Evolutionary conservation across 768 basidiomycete species (phyloP).

Genomic region (Lentinus tigrinus): DNA sequence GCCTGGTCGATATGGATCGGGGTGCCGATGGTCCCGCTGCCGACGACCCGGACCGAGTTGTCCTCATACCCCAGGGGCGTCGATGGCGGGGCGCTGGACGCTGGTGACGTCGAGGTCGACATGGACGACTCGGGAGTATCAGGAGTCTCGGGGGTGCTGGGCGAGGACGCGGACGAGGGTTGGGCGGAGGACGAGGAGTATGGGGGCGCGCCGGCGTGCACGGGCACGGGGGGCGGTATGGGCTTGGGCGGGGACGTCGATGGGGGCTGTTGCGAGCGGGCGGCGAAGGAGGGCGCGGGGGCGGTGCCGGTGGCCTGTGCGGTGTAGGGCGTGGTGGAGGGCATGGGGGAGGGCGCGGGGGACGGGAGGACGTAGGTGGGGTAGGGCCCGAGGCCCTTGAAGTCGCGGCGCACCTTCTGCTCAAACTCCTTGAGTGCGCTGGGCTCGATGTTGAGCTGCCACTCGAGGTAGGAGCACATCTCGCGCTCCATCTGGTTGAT

Average conservation of each 20-base stretch:
- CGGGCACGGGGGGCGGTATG: slow-evolving; percentile 6
- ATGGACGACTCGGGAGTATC: slow-evolving; percentile 32
- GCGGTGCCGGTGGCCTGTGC: slow-evolving; percentile 29
- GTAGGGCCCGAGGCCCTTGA: slow-evolving; percentile 43
- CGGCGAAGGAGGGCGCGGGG: slow-evolving; percentile 29
- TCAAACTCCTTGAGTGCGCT: slow-evolving; percentile 61
- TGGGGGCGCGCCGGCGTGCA: slow-evolving; percentile 11
- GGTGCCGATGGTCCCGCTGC: slow-evolving; percentile 6
- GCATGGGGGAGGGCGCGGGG: slow-evolving; percentile 21
- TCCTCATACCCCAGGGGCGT: slow-evolving; percentile 29
- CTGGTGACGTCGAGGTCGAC: slow-evolving; percentile 31
- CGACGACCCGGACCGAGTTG: slow-evolving; percentile 22
- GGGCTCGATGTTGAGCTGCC: slow-evolving; percentile 80
- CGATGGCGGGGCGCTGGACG: slow-evolving; percentile 29
- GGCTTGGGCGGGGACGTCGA: slow-evolving; percentile 21
- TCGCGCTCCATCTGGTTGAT: slow-evolving; percentile 97
- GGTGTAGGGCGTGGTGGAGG: slow-evolving; percentile 27
- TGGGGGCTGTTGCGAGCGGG: slow-evolving; percentile 12
- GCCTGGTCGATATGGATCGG: slow-evolving; percentile 8
- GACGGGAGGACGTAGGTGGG: slow-evolving; percentile 51
- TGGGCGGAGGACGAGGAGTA: slow-evolving; percentile 14
- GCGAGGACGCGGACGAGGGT: too few species aligned
- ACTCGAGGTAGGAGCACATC: slow-evolving; percentile 91
- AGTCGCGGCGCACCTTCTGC: slow-evolving; percentile 56
- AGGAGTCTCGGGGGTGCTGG: slow-evolving; percentile 22